phyloP scores from a whole-genome alignment of 495 filamentous ascomycete species.

The Staphylotrichum tortipilum region DNA sequence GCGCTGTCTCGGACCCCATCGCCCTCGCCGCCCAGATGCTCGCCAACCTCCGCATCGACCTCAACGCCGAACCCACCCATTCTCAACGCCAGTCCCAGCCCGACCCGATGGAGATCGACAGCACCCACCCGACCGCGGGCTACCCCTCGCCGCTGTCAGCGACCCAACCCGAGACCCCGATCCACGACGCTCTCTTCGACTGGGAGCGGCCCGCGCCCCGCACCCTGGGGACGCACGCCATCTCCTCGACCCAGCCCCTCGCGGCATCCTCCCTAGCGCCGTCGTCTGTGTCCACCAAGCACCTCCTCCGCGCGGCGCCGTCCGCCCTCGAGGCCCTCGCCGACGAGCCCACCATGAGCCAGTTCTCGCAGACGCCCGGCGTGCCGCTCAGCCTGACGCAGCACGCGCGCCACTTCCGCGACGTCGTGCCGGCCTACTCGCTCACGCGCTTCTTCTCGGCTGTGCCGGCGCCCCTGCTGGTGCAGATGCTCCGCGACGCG shows the following conservation, averaged over 20 bases:
- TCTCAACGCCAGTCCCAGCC: slow-evolving; percentile 30
- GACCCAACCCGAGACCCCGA: slow-evolving; percentile 72
- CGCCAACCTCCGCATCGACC: slow-evolving; percentile 84
- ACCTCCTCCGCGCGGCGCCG: not conserved
- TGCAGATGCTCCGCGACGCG: slow-evolving; percentile 70
- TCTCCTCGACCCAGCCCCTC: slow-evolving; percentile 50
- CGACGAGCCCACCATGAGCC: slow-evolving; percentile 84
- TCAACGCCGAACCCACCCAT: slow-evolving; percentile 57
- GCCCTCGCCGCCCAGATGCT: slow-evolving; percentile 87
- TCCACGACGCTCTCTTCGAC: slow-evolving; percentile 62
- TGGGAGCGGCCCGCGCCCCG: slow-evolving; percentile 55
- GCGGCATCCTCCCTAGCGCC: slow-evolving; percentile 24
- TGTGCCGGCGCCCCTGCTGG: slow-evolving; percentile 65
- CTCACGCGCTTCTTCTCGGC: slow-evolving; percentile 88
- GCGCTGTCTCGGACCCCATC: slow-evolving; percentile 69
- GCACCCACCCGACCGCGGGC: slow-evolving; percentile 18
- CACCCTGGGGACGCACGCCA: slow-evolving; percentile 37
- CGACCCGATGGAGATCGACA: slow-evolving; percentile 56
- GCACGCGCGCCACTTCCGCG: slow-evolving; percentile 73
- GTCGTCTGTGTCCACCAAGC: slow-evolving; percentile 8
- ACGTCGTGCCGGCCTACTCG: slow-evolving; percentile 71
- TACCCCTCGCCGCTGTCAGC: slow-evolving; percentile 40
- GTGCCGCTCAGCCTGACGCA: slow-evolving; percentile 78
- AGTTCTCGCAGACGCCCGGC: slow-evolving; percentile 77
- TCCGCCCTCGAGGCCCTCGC: slow-evolving; percentile 56